Conservation (phyloP, 345 rosid species). For the Lumnitzera racemosa region DNA sequence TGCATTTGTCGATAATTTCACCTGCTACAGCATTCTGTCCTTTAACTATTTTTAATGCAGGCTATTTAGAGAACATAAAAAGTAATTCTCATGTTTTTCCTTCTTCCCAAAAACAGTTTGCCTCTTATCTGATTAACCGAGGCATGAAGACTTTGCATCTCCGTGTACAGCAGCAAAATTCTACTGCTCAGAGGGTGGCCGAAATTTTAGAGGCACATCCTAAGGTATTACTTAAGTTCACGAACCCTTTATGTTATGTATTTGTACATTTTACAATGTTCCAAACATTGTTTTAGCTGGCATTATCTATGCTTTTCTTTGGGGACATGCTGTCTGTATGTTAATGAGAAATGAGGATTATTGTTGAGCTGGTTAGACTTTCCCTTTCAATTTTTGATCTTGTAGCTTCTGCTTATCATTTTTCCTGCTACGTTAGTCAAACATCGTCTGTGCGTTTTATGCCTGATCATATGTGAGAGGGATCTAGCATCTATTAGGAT, state of each 20-base stretch:
- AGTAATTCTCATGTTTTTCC: neutral
- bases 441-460: too few species aligned
- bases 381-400: too few species aligned
- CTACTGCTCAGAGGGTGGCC: slow-evolving; percentile 94
- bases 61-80: neutral
- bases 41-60: neutral
- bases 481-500: too few species aligned
- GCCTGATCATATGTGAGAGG: too few species aligned
- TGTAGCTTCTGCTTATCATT: too few species aligned
- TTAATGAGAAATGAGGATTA: too few species aligned
- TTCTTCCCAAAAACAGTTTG: slow-evolving; percentile 45
- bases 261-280: neutral
- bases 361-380: too few species aligned
- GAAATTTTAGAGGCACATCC: slow-evolving; percentile 99
- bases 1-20: too few species aligned
- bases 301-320: too few species aligned
- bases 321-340: too few species aligned
- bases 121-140: slow-evolving; percentile 85
- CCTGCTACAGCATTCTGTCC: too few species aligned
- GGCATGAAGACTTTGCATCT: slow-evolving; percentile 99
- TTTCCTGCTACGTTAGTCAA: too few species aligned
- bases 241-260: neutral
- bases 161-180: slow-evolving; percentile 96
- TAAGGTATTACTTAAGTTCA: slow-evolving; percentile 37
- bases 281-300: neutral